phyloP scores from a whole-genome alignment of 495 filamentous ascomycete species.

The Immersiella caudata region DNA sequence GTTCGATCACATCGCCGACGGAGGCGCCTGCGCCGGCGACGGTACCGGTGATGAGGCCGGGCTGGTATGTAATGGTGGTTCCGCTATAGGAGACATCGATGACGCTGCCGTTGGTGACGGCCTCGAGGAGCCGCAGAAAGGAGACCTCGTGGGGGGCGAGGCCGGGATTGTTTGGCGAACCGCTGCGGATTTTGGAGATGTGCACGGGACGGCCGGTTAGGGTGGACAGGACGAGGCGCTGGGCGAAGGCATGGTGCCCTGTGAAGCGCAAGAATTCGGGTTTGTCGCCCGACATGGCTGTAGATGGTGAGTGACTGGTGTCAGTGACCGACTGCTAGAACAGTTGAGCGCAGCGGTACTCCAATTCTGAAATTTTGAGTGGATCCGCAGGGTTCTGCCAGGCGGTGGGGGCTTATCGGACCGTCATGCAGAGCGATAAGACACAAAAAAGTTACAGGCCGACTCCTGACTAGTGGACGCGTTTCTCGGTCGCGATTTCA shows the following conservation, averaged over 20 bases:
- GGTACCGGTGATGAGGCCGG: slow-evolving; percentile 86
- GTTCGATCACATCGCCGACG: slow-evolving; percentile 70
- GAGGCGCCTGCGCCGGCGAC: slow-evolving; percentile 64
- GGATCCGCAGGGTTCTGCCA: slow-evolving; percentile 35
- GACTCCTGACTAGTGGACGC: not conserved
- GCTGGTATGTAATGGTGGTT: slow-evolving; percentile 86
- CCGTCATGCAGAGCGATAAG: slow-evolving; percentile 33
- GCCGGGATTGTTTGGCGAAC: slow-evolving; percentile 80
- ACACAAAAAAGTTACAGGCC: slow-evolving; percentile 23
- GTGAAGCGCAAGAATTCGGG: slow-evolving; percentile 67
- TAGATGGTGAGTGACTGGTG: slow-evolving; percentile 5
- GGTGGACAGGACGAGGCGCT: slow-evolving; percentile 86
- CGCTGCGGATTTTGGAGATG: slow-evolving; percentile 88
- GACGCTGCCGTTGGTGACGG: slow-evolving; percentile 90
- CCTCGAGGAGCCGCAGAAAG: slow-evolving; percentile 90
- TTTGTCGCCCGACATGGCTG: slow-evolving; percentile 46
- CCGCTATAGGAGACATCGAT: slow-evolving; percentile 96
- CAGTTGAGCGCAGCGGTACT: not conserved
- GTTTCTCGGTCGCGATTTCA: not conserved
- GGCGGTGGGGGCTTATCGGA: slow-evolving; percentile 36
- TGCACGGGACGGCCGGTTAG: slow-evolving; percentile 87
- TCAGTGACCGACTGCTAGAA: not conserved
- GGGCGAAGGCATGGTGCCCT: slow-evolving; percentile 76
- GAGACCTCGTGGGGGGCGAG: slow-evolving; percentile 92
- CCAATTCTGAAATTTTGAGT: slow-evolving; percentile 36